These are phyloP conservation scores for Colletotrichum lini DNA, from an alignment of 2,329 filamentous ascomycete species.

Conservation along the genomic window DNA sequence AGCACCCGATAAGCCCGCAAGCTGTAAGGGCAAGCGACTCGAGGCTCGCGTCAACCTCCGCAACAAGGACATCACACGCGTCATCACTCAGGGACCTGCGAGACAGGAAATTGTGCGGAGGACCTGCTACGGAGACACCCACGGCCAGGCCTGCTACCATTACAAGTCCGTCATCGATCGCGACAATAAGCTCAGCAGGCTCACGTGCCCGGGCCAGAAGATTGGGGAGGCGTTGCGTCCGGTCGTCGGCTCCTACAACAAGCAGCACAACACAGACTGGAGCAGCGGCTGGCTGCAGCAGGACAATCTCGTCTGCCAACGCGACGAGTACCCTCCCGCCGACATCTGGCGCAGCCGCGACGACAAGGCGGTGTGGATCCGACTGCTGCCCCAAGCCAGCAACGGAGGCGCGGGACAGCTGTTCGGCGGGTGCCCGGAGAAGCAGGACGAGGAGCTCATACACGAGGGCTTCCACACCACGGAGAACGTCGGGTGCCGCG, in stretches of 20 bases:
- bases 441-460: not conserved
- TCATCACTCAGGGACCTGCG: constrained; percentile 3
- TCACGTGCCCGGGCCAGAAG: constrained; percentile 16
- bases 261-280: constrained; percentile 21
- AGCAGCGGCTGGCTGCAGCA: constrained; percentile 23
- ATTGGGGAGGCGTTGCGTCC: constrained; percentile 16
- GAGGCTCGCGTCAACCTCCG: constrained; percentile 11
- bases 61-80: not conserved
- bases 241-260: constrained; percentile 12
- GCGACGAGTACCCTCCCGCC: constrained; percentile 33
- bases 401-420: constrained; percentile 8
- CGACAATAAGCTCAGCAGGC: constrained; percentile 2
- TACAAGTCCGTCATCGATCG: constrained; percentile 30
- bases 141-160: constrained; percentile 25
- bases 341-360: constrained; percentile 29
- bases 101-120: constrained; percentile 10
- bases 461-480: constrained; percentile 4
- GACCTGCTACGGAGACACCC: constrained; percentile 11
- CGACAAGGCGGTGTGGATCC: constrained; percentile 2
- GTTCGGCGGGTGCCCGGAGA: constrained; percentile 10
- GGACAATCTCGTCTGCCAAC: constrained; percentile 18
- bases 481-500: constrained; percentile 9
- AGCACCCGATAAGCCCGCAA: constrained; percentile 9
- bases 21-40: constrained; percentile 5
- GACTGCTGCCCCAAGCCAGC: constrained; percentile 5